Evolutionary conservation across 1,284 basidiomycete genomes (phyloP).

Genomic region (Heterobasidion parviporum): DNA sequence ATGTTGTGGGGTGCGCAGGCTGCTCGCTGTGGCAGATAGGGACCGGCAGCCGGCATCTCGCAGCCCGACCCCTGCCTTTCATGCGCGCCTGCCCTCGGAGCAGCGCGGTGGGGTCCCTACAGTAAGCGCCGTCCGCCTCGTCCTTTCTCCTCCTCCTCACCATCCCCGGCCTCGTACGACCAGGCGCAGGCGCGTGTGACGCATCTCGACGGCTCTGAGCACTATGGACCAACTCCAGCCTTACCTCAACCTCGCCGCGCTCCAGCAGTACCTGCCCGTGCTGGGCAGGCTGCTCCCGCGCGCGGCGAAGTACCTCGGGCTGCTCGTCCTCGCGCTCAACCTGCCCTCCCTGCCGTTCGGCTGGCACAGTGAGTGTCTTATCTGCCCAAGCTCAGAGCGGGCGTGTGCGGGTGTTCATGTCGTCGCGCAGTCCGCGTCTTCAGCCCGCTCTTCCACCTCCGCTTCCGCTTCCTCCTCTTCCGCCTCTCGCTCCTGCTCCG

Average conservation of each 20-base stretch:
- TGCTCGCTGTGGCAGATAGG: too few species aligned
- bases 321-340: constrained; percentile 41
- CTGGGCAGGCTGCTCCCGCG: neutral
- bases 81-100: too few species aligned
- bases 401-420: neutral
- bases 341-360: constrained; percentile 48
- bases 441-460: constrained; percentile 32
- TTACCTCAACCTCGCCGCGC: neutral
- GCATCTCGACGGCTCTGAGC: too few species aligned
- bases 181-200: too few species aligned
- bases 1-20: too few species aligned
- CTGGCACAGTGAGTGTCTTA: constrained; percentile 53
- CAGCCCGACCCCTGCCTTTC: too few species aligned
- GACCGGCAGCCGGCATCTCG: too few species aligned
- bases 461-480: constrained; percentile 28
- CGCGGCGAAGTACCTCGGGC: constrained; percentile 15
- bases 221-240: neutral
- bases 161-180: too few species aligned
- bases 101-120: too few species aligned
- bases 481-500: constrained; percentile 32
- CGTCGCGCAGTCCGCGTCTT: constrained; percentile 46
- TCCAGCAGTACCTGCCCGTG: constrained; percentile 1
- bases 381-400: neutral
- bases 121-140: too few species aligned
- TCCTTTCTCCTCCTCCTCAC: too few species aligned